Evolutionary conservation across 352 stramenopile species (phyloP).

Genomic region (Globisporangium rhizosaccharum): DNA sequence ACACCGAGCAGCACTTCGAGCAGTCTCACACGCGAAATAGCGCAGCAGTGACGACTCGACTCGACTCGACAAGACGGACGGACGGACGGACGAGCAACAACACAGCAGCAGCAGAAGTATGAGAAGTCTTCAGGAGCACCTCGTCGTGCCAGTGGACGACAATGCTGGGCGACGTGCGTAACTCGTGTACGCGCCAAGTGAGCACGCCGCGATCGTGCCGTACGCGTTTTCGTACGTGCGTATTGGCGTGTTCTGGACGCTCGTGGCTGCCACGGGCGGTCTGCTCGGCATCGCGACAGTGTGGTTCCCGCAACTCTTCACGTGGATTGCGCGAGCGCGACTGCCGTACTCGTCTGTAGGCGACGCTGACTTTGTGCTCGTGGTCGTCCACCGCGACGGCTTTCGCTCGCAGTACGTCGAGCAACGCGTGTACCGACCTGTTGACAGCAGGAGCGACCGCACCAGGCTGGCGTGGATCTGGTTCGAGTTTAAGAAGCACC

Average conservation of each 20-base stretch:
- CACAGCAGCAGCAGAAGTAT: slow-evolving; percentile 8
- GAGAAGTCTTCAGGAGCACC: slow-evolving; percentile 38
- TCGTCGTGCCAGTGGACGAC: slow-evolving; percentile 43
- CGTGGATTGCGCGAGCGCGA: slow-evolving; percentile 26
- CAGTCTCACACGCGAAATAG: too few species aligned
- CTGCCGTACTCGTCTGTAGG: slow-evolving; percentile 20
- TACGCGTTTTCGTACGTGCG: slow-evolving; percentile 32
- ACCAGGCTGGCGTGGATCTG: slow-evolving; percentile 33
- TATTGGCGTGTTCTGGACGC: slow-evolving; percentile 26
- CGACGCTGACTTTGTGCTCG: slow-evolving; percentile 44
- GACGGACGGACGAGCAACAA: too few species aligned
- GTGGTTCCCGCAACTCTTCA: slow-evolving; percentile 70
- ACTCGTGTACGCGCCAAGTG: slow-evolving; percentile 38
- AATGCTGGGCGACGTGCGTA: slow-evolving; percentile 22
- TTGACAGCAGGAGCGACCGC: slow-evolving; percentile 4
- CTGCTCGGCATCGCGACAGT: slow-evolving; percentile 32
- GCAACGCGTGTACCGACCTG: slow-evolving; percentile 19
- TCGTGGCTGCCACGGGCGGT: slow-evolving; percentile 22
- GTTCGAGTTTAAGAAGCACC: slow-evolving; percentile 71
- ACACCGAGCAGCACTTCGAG: too few species aligned
- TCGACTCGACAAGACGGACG: too few species aligned
- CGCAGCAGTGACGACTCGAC: too few species aligned
- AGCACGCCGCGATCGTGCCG: slow-evolving; percentile 30
- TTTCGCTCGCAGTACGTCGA: slow-evolving; percentile 37
- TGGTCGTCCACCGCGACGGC: slow-evolving; percentile 31